Base-by-base conservation (phyloP, 2,329 filamentous ascomycete genomes). In the Gnomoniopsis sp. region DNA sequence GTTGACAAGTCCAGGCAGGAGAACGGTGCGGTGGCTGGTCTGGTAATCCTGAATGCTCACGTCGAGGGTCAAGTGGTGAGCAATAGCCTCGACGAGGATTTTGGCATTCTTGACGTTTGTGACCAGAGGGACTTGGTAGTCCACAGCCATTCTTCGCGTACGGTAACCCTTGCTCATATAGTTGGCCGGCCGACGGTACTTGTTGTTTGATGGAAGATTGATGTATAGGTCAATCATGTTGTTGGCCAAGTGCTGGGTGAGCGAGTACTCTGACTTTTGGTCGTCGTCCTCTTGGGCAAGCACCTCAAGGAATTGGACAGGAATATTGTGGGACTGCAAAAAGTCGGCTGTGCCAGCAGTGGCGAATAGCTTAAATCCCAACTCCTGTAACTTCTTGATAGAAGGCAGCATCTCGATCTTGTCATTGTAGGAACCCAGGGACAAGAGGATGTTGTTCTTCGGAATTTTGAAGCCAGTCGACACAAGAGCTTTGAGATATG, bases 51-150 rank as follows among this genome's bases (percentile, higher is more conserved):
- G 86, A 64, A 87, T 88, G 70, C 86, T 85, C 58, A 99, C 86
- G 41, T 90, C 87, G 55, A 99, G 82, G 65, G 93, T 87, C 70
- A 91, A 96, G 72, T 96, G 89, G 60, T 93, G 88, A 58, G 92
- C 88, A 64, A 99, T 90, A 22, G 93, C 95, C 77, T 99, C 95
- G 55, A 99, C 88, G 53, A 99, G 78, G 60, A 99, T 91, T 82
- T 98, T 99, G 60, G 95, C 95, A 71, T 97, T 98, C 84, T 99
- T 99, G 74, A 99, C 95, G 69, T 99, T 99, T 57, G 95, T 99
- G 19, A 99, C 93, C 61, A 99, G 80, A 59, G 95, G 95, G 56
- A 95, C 96, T 77, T 98, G 93, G 77, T 97, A 86, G 75, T 97
- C 95, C 46, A 99, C 95, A 38, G 95, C 95, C 93, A 99, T 97